These are phyloP conservation scores for Oxyria digyna DNA, from an alignment of 148 eudicot genomes.

Conservation along the genomic window DNA sequence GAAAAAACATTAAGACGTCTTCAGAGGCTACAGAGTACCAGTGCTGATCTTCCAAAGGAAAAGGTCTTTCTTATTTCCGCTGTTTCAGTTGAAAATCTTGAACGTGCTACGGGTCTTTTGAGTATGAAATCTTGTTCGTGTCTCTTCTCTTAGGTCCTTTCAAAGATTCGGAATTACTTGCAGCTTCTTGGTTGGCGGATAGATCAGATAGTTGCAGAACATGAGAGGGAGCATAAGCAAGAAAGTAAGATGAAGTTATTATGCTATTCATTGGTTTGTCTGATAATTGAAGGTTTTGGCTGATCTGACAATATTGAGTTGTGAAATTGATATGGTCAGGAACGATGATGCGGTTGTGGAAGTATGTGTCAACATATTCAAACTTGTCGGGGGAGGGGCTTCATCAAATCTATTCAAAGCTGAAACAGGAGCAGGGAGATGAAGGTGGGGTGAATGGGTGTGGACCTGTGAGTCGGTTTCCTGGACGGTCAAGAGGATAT, in stretches of 20 bases:
- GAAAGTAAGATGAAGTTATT: slow-evolving; percentile 44
- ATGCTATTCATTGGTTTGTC: neutral
- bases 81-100: neutral
- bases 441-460: slow-evolving; percentile 57
- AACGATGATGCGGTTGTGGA: slow-evolving; percentile 88
- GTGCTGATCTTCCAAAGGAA: slow-evolving; percentile 92
- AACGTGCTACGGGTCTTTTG: neutral
- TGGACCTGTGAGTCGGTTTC: slow-evolving; percentile 9
- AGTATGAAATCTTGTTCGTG: neutral
- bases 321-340: slow-evolving; percentile 29
- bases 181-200: slow-evolving; percentile 84
- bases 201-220: slow-evolving; percentile 69
- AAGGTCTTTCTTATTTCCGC: slow-evolving; percentile 34
- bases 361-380: slow-evolving; percentile 81
- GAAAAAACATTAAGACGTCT: slow-evolving; percentile 85
- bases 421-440: slow-evolving; percentile 61
- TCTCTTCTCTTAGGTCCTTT: slow-evolving; percentile 44
- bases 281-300: neutral
- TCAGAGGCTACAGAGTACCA: slow-evolving; percentile 73
- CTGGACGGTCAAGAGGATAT: slow-evolving; percentile 27
- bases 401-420: slow-evolving; percentile 78
- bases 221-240: slow-evolving; percentile 66
- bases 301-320: neutral
- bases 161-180: slow-evolving; percentile 81
- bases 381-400: slow-evolving; percentile 83